Evolutionary conservation across 1,139 yeast genomes (phyloP).

Genomic region (Yamadazyma friedrichii): DNA sequence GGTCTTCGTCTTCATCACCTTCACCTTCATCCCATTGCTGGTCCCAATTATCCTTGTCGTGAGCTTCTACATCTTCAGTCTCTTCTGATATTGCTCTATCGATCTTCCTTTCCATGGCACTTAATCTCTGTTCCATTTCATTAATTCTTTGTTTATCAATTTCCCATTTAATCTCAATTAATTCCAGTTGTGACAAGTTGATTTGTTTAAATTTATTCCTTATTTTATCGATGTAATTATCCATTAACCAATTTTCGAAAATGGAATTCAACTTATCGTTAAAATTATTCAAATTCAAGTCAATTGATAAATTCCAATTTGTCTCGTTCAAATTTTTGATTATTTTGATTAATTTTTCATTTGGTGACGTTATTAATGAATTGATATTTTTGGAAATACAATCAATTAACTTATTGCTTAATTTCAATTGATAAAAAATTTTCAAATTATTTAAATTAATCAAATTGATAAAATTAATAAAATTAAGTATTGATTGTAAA

Average conservation of each 20-base stretch:
- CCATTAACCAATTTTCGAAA: constrained; percentile 31
- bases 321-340: constrained; percentile 21
- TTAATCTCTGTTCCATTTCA: constrained; percentile 13
- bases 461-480: constrained; percentile 31
- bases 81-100: constrained; percentile 15
- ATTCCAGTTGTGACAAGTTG: constrained; percentile 9
- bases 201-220: constrained; percentile 17
- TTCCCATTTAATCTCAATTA: constrained; percentile 15
- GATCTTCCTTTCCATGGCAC: constrained; percentile 16
- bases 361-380: constrained; percentile 18
- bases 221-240: constrained; percentile 25
- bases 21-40: constrained; percentile 14
- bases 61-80: constrained; percentile 13
- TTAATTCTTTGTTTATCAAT: constrained; percentile 11
- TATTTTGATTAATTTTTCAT: constrained; percentile 23
- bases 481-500: constrained; percentile 23
- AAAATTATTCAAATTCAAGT: constrained; percentile 12
- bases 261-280: constrained; percentile 26
- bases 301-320: constrained; percentile 30
- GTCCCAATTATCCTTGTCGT: constrained; percentile 22
- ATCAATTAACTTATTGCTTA: constrained; percentile 29
- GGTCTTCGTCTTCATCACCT: constrained; percentile 9
- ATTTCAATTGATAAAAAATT: constrained; percentile 27
- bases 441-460: constrained; percentile 24
- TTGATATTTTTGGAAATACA: constrained; percentile 31